These are phyloP conservation scores for Reutealis trisperma DNA, from an alignment of 345 rosid species.

Conservation along the genomic window DNA sequence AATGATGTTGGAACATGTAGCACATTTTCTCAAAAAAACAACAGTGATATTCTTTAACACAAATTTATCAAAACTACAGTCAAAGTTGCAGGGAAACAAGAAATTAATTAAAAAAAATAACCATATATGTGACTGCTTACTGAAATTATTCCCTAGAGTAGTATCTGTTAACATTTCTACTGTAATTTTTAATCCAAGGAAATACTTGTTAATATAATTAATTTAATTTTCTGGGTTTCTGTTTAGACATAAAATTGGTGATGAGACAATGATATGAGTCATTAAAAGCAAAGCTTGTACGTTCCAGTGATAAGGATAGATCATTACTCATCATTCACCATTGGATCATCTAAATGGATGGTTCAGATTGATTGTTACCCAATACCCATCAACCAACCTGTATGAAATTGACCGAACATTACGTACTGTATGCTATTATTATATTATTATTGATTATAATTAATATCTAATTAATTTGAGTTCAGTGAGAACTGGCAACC, in stretches of 20 bases:
- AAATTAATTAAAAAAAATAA: too few relatives aligned
- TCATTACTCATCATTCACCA: neutral
- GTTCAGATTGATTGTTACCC: neutral
- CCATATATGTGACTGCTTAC: neutral
- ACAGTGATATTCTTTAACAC: too few relatives aligned
- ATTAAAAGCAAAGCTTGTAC: neutral
- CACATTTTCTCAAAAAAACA: too few relatives aligned
- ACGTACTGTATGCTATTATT: neutral
- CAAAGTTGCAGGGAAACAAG: too few relatives aligned
- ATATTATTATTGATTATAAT: too few relatives aligned
- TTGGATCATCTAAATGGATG: neutral
- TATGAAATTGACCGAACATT: slow-evolving; percentile 17
- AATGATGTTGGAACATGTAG: too few relatives aligned
- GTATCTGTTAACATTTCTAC: neutral
- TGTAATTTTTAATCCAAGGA: neutral
- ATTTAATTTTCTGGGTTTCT: neutral
- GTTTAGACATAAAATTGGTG: neutral
- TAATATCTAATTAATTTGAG: neutral
- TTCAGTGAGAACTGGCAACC: neutral
- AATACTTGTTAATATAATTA: neutral
- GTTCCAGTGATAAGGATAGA: neutral
- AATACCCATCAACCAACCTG: slow-evolving; percentile 14
- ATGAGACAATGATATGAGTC: slow-evolving; percentile 1
- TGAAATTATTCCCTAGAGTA: neutral
- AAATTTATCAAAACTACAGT: too few relatives aligned